Evolutionary conservation across 495 filamentous ascomycete species (phyloP), one percentile per base, ranked within the genome.

Genomic region (Neurospora discreta): DNA sequence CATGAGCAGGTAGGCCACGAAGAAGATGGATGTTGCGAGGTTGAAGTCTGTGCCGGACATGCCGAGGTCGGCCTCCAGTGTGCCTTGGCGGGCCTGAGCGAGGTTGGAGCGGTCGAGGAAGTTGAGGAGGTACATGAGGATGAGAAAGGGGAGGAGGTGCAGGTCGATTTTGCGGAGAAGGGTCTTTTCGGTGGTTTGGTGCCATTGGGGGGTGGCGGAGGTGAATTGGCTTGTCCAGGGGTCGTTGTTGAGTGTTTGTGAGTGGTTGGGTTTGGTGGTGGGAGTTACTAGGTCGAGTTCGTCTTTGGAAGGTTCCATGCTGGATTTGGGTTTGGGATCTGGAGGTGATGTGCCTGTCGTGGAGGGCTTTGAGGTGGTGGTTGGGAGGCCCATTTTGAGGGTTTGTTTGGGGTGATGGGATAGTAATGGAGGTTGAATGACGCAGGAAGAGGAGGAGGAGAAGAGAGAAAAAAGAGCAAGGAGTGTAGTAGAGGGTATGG

Each of bases 1-100:
- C 79, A 88, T 85, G 33, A 87, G 77, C 18, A 88, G 73, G 74
- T 88, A 89, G 7, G 83, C 86, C 33, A 88, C 86, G 72, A 89
- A 88, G 23, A 89, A 78, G 76, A 88, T 87, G 74, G 83, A 86
- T 40, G 86, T 86, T 20, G 85, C 86, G 2, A 87, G 81, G 75
- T 90, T 86, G 76, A 84, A 86, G 44, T 86, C 79, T 18, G 82
- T 85, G 42, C 81, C 82, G 1, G 69, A 74, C 83, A 87, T 84
- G 5, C 71, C 70, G 2, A 86, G 80, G 68, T 86, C 85, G 11
- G 78, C 70, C 69, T 86, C 84, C 0, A 87, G 73, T 1, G 81
- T 80, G 5, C 81, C 83, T 20, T 85, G 79, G 11, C 82, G 78
- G 6, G 81, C 83, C 70, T 85, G 80, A 0, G 78, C 73, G 8